phyloP scores from a whole-genome alignment of 768 basidiomycete species.

The Kwoniella sp. region DNA sequence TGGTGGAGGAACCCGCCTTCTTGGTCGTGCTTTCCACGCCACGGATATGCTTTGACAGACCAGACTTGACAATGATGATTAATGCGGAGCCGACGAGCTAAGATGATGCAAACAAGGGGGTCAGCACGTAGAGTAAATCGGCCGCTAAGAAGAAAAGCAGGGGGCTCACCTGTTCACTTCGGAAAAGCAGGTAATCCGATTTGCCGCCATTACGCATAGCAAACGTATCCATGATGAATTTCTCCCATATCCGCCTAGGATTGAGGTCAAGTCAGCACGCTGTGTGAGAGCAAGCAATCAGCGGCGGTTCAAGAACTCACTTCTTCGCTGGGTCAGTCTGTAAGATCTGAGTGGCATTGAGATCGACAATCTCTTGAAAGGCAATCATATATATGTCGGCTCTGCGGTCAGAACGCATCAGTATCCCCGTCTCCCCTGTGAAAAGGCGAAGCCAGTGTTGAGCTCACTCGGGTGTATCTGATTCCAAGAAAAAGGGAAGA shows the following conservation, averaged over 20 bases:
- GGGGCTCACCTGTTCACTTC: conserved; percentile 79
- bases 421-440: too few relatives aligned
- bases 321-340: conserved; percentile 93
- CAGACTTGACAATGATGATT: conserved; percentile 77
- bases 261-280: conserved; percentile 10
- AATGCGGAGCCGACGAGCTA: conserved; percentile 94
- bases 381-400: conserved; percentile 85
- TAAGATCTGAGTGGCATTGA: conserved; percentile 96
- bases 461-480: conserved; percentile 62
- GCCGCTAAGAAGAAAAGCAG: too few relatives aligned
- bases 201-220: conserved; percentile 69
- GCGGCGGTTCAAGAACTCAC: too few relatives aligned
- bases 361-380: conserved; percentile 95
- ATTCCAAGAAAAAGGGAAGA: too few relatives aligned
- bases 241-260: conserved; percentile 80
- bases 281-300: too few relatives aligned
- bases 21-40: conserved; percentile 89
- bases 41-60: conserved; percentile 74
- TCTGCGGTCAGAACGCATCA: conserved; percentile 15
- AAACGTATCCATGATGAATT: conserved; percentile 74
- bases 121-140: too few relatives aligned
- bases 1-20: conserved; percentile 64
- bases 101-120: too few relatives aligned
- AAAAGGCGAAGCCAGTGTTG: too few relatives aligned
- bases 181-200: conserved; percentile 75